Evolutionary conservation across 139 green algal species (phyloP), one percentile per base, ranked within the genome.

Genomic region (Ettlia oleoabundans): DNA sequence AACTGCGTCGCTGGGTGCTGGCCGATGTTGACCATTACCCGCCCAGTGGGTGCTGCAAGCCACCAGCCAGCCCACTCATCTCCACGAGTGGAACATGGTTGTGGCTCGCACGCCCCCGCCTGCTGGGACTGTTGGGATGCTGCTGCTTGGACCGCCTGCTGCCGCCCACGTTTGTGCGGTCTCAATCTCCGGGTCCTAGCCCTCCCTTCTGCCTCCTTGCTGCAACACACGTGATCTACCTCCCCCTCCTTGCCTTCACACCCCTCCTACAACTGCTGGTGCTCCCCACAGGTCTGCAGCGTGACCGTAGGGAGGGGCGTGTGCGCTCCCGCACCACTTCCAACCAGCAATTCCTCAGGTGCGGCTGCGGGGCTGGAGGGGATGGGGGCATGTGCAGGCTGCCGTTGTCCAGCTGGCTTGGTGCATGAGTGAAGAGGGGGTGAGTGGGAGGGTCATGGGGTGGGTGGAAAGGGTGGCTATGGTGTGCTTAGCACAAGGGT

Each of bases 311-410:
- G 0, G 53, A 33, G 35, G 8, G 40, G 8, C 38, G 28, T 8
- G 22, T 80, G 33, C 26, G 41, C 24, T 24, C 33, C 26, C 13
- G 52, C 33, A 68, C 73, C 53, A 10, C 37, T 22, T 41, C 26
- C 53, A 80, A 80, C 73, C 73, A 80, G 73, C 73, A 80, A 53
- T 80, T 80, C 53, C 73, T 80, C 32, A 80, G 73, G 73, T 52
- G 58, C 33, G 33, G 24, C 8, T 0, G 26, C n/a, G 19, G 2
- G 51, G 21, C 33, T 28, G 9, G 1, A 43, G 66, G 35, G 10
- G 24, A 42, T 26, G n/a, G n/a, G 66, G 30, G n/a, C 13, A 18
- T 69, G 19, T 33, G 62, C 30, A 21, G 62, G n/a, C n/a, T n/a
- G n/a, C n/a, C n/a, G n/a, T n/a, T n/a, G n/a, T n/a, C 30, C 30